Evolutionary conservation across 192 early-diverging fungal species (phyloP).

Genomic region (Linnemannia exigua): DNA sequence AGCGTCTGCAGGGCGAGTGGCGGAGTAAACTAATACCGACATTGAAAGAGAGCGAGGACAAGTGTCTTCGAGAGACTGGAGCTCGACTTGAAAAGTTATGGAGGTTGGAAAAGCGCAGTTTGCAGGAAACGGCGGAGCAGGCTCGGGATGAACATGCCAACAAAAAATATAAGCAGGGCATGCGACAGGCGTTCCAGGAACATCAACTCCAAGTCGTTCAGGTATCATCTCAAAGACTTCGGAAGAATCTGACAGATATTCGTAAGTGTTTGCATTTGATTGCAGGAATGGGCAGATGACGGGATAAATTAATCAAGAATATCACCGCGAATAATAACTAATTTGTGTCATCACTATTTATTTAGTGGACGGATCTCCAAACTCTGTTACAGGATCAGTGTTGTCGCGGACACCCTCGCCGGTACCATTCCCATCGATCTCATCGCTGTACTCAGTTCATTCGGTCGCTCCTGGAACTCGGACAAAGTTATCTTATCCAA

Average conservation of each 20-base stretch:
- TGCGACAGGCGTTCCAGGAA: slow-evolving; percentile 29
- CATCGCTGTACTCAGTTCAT: neutral
- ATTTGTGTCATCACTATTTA: neutral
- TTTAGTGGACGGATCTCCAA: slow-evolving; percentile 22
- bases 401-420: slow-evolving; percentile 1
- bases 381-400: slow-evolving; percentile 5
- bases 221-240: slow-evolving; percentile 24
- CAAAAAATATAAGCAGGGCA: slow-evolving; percentile 30
- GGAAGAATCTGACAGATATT: slow-evolving; percentile 20
- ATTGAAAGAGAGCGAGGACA: slow-evolving; percentile 16
- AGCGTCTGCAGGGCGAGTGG: slow-evolving; percentile 33
- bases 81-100: slow-evolving; percentile 27
- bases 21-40: slow-evolving; percentile 18
- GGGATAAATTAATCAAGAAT: neutral
- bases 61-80: slow-evolving; percentile 19
- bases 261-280: slow-evolving; percentile 18
- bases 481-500: neutral
- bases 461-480: slow-evolving; percentile 4
- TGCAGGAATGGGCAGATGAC: slow-evolving; percentile 2
- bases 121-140: slow-evolving; percentile 6
- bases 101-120: neutral
- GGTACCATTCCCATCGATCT: slow-evolving; percentile 2
- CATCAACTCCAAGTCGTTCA: slow-evolving; percentile 25
- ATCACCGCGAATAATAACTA: neutral
- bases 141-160: slow-evolving; percentile 13